phyloP scores from a whole-genome alignment of 257 asterid species.

The Ballota nigra region DNA sequence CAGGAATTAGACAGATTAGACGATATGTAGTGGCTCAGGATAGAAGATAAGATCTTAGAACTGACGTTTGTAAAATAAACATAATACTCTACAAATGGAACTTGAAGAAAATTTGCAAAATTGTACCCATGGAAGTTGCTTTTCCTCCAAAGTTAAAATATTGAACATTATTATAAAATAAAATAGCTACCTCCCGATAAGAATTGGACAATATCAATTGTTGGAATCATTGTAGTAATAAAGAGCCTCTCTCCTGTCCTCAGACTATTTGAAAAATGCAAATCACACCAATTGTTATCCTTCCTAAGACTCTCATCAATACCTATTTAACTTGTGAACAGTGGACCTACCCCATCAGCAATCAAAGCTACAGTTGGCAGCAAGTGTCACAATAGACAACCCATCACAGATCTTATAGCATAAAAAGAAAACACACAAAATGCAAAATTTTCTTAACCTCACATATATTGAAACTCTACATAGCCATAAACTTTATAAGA shows the following conservation, averaged over 20 bases:
- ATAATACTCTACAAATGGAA: background rate
- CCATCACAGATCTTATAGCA: background rate
- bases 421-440: background rate
- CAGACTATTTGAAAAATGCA: background rate
- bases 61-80: background rate
- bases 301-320: background rate
- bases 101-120: background rate
- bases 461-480: background rate
- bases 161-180: no score
- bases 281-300: background rate
- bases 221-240: background rate
- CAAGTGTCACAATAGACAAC: background rate
- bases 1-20: background rate
- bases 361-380: slow-evolving; percentile 8
- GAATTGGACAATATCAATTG: no score
- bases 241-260: background rate
- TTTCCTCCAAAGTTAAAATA: no score
- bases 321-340: background rate
- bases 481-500: background rate
- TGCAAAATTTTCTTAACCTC: background rate
- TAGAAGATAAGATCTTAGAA: background rate
- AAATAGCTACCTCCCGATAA: no score
- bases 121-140: background rate
- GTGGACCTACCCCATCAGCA: background rate
- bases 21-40: background rate